These are phyloP conservation scores for Herpetospermum pedunculosum DNA, from an alignment of 306 rosid species.

Conservation along the genomic window DNA sequence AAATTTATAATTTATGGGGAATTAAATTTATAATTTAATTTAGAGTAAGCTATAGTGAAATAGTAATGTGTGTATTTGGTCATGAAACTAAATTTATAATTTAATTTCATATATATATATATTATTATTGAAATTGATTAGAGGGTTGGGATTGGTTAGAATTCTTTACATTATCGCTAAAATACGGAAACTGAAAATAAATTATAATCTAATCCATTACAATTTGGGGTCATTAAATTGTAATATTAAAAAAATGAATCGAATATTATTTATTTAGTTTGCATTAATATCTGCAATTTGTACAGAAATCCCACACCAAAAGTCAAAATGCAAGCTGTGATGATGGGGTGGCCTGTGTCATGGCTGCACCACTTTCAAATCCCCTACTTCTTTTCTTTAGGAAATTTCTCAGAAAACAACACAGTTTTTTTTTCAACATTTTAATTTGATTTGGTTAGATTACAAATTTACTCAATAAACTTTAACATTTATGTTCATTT, in stretches of 20 bases:
- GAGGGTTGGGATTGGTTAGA: neutral
- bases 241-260: neutral
- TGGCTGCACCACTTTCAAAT: neutral
- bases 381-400: neutral
- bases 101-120: no score
- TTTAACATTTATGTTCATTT: no score
- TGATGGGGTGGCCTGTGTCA: neutral
- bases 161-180: neutral
- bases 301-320: neutral
- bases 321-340: slow-evolving; percentile 14
- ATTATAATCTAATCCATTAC: neutral
- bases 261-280: neutral
- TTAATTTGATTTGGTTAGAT: no score
- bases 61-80: no score
- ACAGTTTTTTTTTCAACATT: neutral
- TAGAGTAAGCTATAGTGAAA: no score
- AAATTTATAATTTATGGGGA: no score
- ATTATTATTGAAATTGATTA: no score
- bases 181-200: neutral
- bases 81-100: no score
- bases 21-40: no score
- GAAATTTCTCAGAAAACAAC: neutral
- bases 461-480: no score
- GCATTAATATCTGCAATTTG: slow-evolving; percentile 1
- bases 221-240: neutral